Conservation (phyloP, 192 early-diverging fungal species). For the Linnemannia exigua region DNA sequence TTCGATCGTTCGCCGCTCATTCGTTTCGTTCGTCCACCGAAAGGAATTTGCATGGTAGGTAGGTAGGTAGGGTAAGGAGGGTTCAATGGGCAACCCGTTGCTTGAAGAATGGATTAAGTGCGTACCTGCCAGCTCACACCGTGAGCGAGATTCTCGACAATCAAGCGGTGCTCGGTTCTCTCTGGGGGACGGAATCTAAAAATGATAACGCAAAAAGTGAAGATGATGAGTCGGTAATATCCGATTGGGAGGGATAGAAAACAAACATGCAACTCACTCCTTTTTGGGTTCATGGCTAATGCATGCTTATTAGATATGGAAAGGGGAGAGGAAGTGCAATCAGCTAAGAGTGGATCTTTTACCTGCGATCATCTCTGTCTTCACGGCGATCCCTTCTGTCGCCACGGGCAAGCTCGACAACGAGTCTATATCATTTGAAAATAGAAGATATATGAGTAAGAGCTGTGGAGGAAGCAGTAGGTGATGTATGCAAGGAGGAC, state of each 20-base stretch:
- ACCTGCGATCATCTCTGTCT: conserved; percentile 61
- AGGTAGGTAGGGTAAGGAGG: background rate
- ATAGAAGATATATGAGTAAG: background rate
- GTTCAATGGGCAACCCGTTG: background rate
- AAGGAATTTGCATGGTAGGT: background rate
- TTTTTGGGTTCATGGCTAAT: background rate
- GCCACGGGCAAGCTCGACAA: conserved; percentile 86
- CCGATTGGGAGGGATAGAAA: background rate
- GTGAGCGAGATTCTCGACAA: conserved; percentile 87
- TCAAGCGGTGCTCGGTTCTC: conserved; percentile 76
- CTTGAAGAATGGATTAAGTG: conserved; percentile 56
- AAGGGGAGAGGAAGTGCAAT: conserved; percentile 12
- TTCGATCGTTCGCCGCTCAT: background rate
- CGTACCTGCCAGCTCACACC: conserved; percentile 89
- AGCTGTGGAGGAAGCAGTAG: too few relatives aligned
- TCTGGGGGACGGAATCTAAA: conserved; percentile 61
- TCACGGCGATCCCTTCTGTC: conserved; percentile 71
- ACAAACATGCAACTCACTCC: conserved; percentile 1
- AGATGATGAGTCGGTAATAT: background rate
- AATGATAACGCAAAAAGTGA: background rate
- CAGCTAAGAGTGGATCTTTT: conserved; percentile 17
- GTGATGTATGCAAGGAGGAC: background rate
- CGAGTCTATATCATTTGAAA: conserved; percentile 63
- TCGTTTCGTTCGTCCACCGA: background rate
- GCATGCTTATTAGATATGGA: conserved; percentile 2